Evolutionary conservation across 208 protist species (phyloP).

Genomic region (Leishmania tarentolae): DNA sequence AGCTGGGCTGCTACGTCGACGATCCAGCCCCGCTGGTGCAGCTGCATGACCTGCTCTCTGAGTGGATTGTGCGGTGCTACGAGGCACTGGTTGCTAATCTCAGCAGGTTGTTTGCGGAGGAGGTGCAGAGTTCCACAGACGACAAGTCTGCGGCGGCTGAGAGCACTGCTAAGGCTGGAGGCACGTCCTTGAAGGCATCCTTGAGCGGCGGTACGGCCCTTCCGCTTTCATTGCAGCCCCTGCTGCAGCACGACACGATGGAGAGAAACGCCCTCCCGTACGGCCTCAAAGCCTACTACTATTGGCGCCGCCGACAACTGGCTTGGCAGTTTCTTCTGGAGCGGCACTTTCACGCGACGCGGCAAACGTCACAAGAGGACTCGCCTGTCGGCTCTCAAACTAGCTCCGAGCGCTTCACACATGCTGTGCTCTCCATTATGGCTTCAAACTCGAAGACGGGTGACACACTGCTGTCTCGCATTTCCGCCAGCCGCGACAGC

Average conservation of each 20-base stretch:
- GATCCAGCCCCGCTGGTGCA: slow-evolving; percentile 9
- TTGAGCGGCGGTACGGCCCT: not conserved
- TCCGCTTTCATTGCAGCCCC: slow-evolving; percentile 2
- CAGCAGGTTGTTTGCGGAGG: not conserved
- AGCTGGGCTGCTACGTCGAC: slow-evolving; percentile 13
- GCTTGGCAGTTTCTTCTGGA: slow-evolving; percentile 26
- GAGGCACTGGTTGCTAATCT: slow-evolving; percentile 20
- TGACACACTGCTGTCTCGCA: not conserved
- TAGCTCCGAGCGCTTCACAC: not conserved
- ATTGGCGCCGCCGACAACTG: slow-evolving; percentile 25
- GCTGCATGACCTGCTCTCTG: slow-evolving; percentile 20
- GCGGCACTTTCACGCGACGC: slow-evolving; percentile 6
- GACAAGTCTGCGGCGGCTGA: not conserved
- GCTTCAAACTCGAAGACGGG: not conserved
- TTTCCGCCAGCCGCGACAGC: not conserved
- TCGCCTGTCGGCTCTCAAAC: not conserved
- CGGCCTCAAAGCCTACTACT: slow-evolving; percentile 37
- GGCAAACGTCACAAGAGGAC: not conserved
- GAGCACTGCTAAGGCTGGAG: slow-evolving; percentile 1
- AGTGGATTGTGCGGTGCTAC: slow-evolving; percentile 25
- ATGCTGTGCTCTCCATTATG: slow-evolving; percentile 11
- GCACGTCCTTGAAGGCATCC: not conserved
- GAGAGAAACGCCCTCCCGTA: slow-evolving; percentile 13
- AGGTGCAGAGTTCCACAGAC: not conserved
- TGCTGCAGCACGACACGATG: not conserved